phyloP scores from a whole-genome alignment of 2,329 filamentous ascomycete species.

The Thermoascus crustaceus region DNA sequence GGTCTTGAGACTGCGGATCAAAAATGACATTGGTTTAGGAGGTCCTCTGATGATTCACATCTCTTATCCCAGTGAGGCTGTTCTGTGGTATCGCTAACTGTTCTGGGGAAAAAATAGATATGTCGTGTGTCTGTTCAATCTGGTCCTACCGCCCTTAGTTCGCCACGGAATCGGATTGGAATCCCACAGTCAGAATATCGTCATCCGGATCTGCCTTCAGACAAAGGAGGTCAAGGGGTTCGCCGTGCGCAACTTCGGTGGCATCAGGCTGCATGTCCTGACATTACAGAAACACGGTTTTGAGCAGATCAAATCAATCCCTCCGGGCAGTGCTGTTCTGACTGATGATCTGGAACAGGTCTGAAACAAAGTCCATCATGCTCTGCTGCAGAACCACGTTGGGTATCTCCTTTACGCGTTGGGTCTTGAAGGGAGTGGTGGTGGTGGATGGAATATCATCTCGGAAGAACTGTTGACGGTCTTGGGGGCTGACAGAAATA shows the following conservation, averaged over 20 bases:
- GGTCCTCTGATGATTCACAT: no score
- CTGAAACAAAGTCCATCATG: slow-evolving; percentile 10
- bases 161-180: slow-evolving; percentile 26
- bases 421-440: slow-evolving; percentile 6
- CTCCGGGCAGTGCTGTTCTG: background rate
- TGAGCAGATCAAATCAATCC: background rate
- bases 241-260: slow-evolving; percentile 15
- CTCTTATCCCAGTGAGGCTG: no score
- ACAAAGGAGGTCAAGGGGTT: slow-evolving; percentile 13
- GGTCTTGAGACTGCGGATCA: slow-evolving; percentile 7
- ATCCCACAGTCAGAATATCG: slow-evolving; percentile 34
- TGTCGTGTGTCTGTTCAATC: slow-evolving; percentile 6
- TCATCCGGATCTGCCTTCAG: slow-evolving; percentile 10
- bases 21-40: slow-evolving; percentile 13
- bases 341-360: slow-evolving; percentile 8
- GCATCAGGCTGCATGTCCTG: slow-evolving; percentile 12
- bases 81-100: no score
- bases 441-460: slow-evolving; percentile 10
- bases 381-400: slow-evolving; percentile 9
- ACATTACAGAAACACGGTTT: slow-evolving; percentile 3
- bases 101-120: slow-evolving; percentile 8
- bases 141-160: slow-evolving; percentile 11
- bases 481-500: slow-evolving; percentile 2
- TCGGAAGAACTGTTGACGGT: slow-evolving; percentile 4
- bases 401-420: slow-evolving; percentile 7